Base-by-base conservation (phyloP, 495 filamentous ascomycete species). In the Physcia stellaris region DNA sequence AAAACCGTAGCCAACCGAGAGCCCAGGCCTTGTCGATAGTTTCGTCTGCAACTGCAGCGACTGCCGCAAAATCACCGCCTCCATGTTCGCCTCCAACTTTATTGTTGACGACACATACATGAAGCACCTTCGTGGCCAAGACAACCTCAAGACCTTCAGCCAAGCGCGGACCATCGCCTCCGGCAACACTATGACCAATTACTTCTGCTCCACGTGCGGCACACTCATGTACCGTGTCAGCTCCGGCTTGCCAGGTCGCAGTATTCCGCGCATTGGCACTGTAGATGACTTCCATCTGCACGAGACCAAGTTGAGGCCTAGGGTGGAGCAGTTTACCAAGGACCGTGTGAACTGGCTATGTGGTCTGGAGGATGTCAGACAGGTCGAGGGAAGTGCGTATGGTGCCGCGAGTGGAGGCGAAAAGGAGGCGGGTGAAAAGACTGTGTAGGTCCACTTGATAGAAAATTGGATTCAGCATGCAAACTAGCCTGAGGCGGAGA, bases 81-180 rank as follows among this genome's bases (percentile, higher is more conserved):
- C 70, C 5, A 70, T 72, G 64, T 72, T 70, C 60, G 66, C 70
- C 9, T 61, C 64, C 34, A 73, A 73, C 49, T 70, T 74, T 53
- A 64, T 57, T 28, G 52, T 70, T 37, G 40, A 33, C 22, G 54
- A 67, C 51, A 34, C 53, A 10, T 31, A 63, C 35, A 41, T 73
- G 7, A 51, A 39, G 39, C 63, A 71, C 51, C 16, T 65, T 3
- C 62, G 68, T 19, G 70, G 71, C 16, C 49, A 53, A 1, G 58
- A 63, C 10, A 56, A 59, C 23, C 57, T 74, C 2, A 64, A 42
- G 21, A 40, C 48, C 5, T 73, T 44, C 36, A 41, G 45, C 13
- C 58, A 71, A 45, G 45, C 45, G 4, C 41, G 50, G 26, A 71
- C 68, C 3, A 54, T 60, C 21, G 53, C 32, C 1, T 53, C 58